Conservation (phyloP, 2,329 filamentous ascomycete genomes). For the Epichloe sibirici region DNA sequence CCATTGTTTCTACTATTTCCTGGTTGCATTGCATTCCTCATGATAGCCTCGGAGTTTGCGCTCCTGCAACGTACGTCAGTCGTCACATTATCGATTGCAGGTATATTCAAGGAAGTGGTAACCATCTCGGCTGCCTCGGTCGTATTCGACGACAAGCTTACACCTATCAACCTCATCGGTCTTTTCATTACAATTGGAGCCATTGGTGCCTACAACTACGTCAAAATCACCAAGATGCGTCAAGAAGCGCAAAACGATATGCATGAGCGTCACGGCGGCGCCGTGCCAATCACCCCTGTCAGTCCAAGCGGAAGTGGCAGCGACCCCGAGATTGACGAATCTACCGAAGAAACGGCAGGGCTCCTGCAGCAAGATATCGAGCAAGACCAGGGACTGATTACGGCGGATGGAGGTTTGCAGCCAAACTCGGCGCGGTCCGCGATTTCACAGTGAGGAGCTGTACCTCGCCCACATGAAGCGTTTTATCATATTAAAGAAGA, state of each 20-base stretch:
- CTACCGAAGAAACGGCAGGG: slow-evolving; percentile 32
- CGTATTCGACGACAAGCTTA: slow-evolving; percentile 81
- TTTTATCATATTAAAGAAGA: neutral
- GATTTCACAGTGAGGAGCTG: neutral
- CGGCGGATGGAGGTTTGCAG: slow-evolving; percentile 28
- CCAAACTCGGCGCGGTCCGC: neutral
- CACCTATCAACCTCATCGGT: slow-evolving; percentile 75
- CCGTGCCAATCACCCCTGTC: slow-evolving; percentile 20
- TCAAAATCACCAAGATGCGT: slow-evolving; percentile 87
- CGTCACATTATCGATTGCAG: slow-evolving; percentile 89
- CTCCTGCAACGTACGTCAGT: slow-evolving; percentile 90
- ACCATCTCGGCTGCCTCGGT: slow-evolving; percentile 83
- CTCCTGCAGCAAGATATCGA: slow-evolving; percentile 30
- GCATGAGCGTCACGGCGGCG: slow-evolving; percentile 27
- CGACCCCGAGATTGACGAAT: slow-evolving; percentile 29
- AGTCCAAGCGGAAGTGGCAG: slow-evolving; percentile 27
- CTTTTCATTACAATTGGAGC: slow-evolving; percentile 78
- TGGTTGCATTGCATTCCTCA: slow-evolving; percentile 81
- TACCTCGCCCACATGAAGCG: neutral
- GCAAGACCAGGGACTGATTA: slow-evolving; percentile 23
- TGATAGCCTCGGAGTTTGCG: slow-evolving; percentile 94
- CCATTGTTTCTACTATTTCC: slow-evolving; percentile 76
- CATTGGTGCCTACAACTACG: slow-evolving; percentile 84
- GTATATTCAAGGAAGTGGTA: slow-evolving; percentile 97
- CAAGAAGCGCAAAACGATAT: slow-evolving; percentile 51